Evolutionary conservation across 1,284 basidiomycete species (phyloP).

Genomic region (Tilletia horrida): DNA sequence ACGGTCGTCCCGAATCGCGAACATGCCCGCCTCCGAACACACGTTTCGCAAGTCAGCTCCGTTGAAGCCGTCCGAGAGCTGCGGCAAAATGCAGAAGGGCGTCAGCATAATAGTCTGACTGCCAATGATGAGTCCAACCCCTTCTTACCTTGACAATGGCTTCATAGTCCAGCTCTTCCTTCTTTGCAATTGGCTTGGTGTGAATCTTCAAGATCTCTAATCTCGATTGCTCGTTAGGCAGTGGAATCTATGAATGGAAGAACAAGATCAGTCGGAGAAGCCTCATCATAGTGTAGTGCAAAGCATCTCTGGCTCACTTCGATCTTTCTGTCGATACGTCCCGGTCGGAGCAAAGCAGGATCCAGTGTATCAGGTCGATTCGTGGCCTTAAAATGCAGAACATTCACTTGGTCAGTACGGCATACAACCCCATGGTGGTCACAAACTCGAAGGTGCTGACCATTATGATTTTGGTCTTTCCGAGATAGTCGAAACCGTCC

Average conservation of each 20-base stretch:
- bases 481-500: constrained; percentile 98
- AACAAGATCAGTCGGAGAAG: background rate
- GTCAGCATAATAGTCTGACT: no score
- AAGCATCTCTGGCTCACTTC: constrained; percentile 58
- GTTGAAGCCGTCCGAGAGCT: constrained; percentile 62
- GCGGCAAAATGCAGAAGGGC: constrained; percentile 57
- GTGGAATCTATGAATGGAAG: constrained; percentile 63
- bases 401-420: background rate
- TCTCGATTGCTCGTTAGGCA: constrained; percentile 91
- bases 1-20: constrained; percentile 89
- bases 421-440: background rate
- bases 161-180: constrained; percentile 79
- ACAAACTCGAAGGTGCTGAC: background rate
- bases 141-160: constrained; percentile 62
- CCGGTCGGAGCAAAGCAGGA: constrained; percentile 91
- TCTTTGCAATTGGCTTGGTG: constrained; percentile 80
- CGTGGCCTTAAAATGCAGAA: constrained; percentile 38
- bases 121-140: no score
- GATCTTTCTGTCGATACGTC: constrained; percentile 94
- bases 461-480: constrained; percentile 97
- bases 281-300: background rate
- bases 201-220: constrained; percentile 98
- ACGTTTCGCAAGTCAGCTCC: constrained; percentile 82
- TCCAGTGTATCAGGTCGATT: constrained; percentile 70
- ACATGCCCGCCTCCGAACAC: constrained; percentile 97